phyloP scores from a whole-genome alignment of 768 basidiomycete genomes.

The Podaxis mareebaensis region DNA sequence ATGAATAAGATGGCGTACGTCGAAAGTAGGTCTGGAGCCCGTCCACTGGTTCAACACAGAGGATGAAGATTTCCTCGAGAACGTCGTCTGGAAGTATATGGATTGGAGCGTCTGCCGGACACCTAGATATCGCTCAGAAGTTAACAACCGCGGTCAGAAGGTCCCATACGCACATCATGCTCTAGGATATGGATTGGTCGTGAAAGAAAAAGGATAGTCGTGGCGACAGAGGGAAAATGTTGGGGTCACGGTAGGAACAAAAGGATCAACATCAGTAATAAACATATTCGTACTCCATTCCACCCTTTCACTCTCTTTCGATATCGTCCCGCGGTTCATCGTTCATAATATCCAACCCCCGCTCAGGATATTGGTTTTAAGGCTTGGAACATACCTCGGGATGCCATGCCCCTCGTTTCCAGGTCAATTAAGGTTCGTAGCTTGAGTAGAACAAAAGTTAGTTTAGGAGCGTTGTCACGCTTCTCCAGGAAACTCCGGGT shows the following conservation, averaged over 20 bases:
- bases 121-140: not conserved
- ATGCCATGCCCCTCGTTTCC: too few relatives aligned
- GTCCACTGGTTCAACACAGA: not conserved
- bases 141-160: not conserved
- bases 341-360: too few relatives aligned
- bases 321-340: too few relatives aligned
- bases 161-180: not conserved
- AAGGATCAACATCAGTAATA: not conserved
- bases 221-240: not conserved
- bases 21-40: not conserved
- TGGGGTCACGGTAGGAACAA: not conserved
- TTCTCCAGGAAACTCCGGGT: too few relatives aligned
- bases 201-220: not conserved
- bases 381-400: too few relatives aligned
- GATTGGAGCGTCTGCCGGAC: not conserved
- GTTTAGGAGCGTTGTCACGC: too few relatives aligned
- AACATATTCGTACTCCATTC: not conserved
- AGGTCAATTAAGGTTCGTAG: too few relatives aligned
- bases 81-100: constrained; percentile 13
- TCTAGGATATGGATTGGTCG: not conserved
- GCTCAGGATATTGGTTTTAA: too few relatives aligned
- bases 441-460: too few relatives aligned
- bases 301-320: not conserved
- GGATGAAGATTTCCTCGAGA: constrained; percentile 9
- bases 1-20: constrained; percentile 2